Percentiles rank a stretch among this genome's conserved stretches.
Evolutionary conservation across 345 rosid species (phyloP).

Genomic region (Gossypium australe): DNA sequence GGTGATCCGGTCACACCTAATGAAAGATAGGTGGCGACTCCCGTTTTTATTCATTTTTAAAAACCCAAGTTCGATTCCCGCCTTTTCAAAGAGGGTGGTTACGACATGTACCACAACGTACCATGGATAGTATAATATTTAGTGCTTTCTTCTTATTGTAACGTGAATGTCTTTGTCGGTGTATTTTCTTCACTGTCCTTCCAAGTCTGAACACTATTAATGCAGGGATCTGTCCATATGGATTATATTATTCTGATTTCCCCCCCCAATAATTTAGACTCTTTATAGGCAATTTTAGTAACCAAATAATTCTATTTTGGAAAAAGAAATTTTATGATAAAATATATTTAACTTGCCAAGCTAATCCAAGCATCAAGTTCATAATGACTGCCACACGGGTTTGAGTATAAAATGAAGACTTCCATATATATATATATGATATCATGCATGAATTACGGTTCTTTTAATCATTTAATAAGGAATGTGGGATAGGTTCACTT

Average conservation of each 20-base stretch:
- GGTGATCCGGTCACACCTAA: too few species aligned
- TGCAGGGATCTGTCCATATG: neutral
- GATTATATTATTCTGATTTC: neutral
- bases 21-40: too few species aligned
- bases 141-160: neutral
- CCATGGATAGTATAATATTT: constrained; percentile 5
- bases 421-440: neutral
- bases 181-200: neutral
- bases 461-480: neutral
- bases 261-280: too few species aligned
- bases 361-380: neutral
- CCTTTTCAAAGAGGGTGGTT: too few species aligned
- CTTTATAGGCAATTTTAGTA: too few species aligned
- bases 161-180: neutral
- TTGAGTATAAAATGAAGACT: neutral
- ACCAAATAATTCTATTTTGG: too few species aligned
- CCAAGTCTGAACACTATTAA: neutral
- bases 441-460: constrained; percentile 6
- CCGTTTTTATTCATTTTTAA: too few species aligned
- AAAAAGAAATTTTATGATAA: neutral
- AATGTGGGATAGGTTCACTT: constrained; percentile 6
- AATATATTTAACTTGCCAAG: neutral
- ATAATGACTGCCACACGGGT: neutral
- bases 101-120: constrained; percentile 26
- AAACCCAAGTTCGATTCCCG: too few species aligned